Percentiles rank a stretch among this genome's conserved stretches.
These are phyloP conservation scores for Calonectria pseudoreteaudii DNA, from an alignment of 2,329 filamentous ascomycete species.

Conservation along the genomic window DNA sequence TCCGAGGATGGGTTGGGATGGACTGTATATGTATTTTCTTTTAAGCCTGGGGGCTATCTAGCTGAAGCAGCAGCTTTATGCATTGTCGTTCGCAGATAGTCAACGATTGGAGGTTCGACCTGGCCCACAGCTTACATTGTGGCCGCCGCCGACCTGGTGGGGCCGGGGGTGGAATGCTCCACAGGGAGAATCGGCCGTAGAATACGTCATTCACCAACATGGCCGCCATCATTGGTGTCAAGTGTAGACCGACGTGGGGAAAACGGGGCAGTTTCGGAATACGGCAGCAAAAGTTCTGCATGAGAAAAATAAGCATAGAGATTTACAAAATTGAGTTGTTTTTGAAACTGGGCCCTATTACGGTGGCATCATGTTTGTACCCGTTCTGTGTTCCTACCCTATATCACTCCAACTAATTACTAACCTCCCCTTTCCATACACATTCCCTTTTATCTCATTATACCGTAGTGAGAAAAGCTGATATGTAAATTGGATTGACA, in stretches of 20 bases:
- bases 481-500: background rate
- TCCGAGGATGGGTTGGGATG: background rate
- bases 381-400: background rate
- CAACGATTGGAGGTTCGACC: too few species aligned
- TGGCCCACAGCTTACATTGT: background rate
- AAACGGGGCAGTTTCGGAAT: background rate
- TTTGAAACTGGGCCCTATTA: background rate
- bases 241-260: background rate
- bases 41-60: background rate
- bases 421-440: background rate
- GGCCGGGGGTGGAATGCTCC: background rate
- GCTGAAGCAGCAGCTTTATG: background rate
- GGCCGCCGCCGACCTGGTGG: background rate
- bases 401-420: background rate
- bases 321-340: background rate
- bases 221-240: background rate
- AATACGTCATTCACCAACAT: background rate
- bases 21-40: background rate
- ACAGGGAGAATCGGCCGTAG: background rate
- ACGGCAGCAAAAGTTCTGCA: background rate
- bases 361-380: background rate
- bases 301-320: background rate
- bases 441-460: background rate
- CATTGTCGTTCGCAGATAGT: background rate
- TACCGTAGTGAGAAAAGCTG: background rate